Evolutionary conservation across 2,329 filamentous ascomycete genomes (phyloP), one percentile per base, ranked within the genome.

Genomic region (Acarospora socialis): DNA sequence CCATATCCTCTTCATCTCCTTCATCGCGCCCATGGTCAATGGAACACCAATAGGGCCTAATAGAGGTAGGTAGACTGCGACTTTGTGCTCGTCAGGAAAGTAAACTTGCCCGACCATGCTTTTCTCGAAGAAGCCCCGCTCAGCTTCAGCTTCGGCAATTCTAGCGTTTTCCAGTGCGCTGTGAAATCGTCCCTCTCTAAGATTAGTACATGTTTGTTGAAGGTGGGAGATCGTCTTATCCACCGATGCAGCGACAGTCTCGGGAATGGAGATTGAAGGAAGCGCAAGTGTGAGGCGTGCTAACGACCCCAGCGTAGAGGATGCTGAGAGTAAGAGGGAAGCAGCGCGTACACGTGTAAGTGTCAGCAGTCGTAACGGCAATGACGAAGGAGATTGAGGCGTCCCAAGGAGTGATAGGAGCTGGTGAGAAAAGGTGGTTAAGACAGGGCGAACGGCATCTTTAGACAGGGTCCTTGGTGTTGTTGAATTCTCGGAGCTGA

Each of bases 21-120:
- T 92, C 26, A 93, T 44, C 17, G 82, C 60, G 3, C 80, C 79
- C 69, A 94, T 81, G 5, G 94, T 53, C 30, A 98, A 59, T 21
- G 90, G 90, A 8, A 95, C 87, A 4, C 81, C 84, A 23, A 95
- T 75, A 0, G 90, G 90, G 1, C 90, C 90, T 23, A 98, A 59
- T 7, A 98, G 60, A 1, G 90, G 90, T 46, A 98, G 58, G 52
- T 98, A 98, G 1, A 98, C 90, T 0, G 90, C 90, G 15, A 98
- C 73, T 56, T 95, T 98, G 55, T 98, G 90, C 59, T 98, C 90
- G 49, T 98, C 90, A 0, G 90, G 90, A 54, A 98, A 98, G 55
- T 95, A 98, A 2, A 95, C 77, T 59, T 95, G 90, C 0, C 86
- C 90, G 8, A 98, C 90, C 90, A 98, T 98, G 49, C 81, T 92